phyloP scores from a whole-genome alignment of 2,329 filamentous ascomycete genomes.

The Pseudopithomyces maydicus region DNA sequence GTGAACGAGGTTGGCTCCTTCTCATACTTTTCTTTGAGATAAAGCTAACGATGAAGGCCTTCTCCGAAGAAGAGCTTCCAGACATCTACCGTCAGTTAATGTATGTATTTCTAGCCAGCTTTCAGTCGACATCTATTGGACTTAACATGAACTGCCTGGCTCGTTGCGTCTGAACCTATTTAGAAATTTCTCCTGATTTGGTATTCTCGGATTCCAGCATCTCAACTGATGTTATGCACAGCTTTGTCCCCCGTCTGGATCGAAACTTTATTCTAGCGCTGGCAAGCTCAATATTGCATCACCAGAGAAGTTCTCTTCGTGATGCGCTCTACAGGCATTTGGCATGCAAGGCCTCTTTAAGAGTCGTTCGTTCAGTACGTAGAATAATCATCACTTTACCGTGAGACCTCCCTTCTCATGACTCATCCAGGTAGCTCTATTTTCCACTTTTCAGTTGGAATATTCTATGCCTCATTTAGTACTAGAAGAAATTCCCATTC shows the following conservation, averaged over 20 bases:
- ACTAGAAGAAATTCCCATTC: background rate
- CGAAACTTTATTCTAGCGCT: background rate
- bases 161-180: background rate
- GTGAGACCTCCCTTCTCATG: background rate
- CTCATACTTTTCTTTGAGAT: background rate
- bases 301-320: background rate
- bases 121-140: background rate
- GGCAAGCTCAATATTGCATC: background rate
- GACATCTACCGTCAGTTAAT: background rate
- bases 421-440: background rate
- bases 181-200: background rate
- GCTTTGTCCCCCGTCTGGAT: background rate
- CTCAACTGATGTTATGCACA: background rate
- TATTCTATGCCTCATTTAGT: background rate
- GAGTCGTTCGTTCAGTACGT: background rate
- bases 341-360: background rate
- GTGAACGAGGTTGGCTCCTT: background rate
- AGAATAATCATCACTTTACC: background rate
- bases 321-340: background rate
- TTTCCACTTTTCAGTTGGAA: background rate
- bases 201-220: background rate
- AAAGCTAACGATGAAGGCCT: background rate
- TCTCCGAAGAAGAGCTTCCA: background rate
- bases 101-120: background rate
- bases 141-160: background rate